phyloP scores from a whole-genome alignment of 2,329 filamentous ascomycete genomes.

The Aureobasidium leucospermi region DNA sequence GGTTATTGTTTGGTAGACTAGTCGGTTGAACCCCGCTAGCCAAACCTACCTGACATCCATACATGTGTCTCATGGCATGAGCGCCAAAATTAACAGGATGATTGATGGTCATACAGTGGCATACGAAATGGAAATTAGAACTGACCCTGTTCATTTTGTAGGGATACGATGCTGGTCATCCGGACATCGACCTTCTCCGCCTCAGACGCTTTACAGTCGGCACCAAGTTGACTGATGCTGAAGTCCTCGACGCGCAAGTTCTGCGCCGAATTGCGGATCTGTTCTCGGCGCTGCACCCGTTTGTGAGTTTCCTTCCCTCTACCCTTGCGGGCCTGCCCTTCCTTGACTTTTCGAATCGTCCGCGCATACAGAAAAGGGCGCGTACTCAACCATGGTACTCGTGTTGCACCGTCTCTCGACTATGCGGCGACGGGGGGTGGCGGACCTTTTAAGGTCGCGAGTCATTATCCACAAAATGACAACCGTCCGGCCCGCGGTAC shows the following conservation, averaged over 20 bases:
- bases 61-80: slow-evolving; percentile 4
- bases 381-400: slow-evolving; percentile 10
- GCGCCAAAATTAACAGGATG: slow-evolving; percentile 10
- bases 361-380: not conserved
- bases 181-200: slow-evolving; percentile 72
- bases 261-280: slow-evolving; percentile 59
- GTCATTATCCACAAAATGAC: not conserved
- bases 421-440: not conserved
- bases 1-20: slow-evolving; percentile 12
- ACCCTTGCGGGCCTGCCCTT: not conserved
- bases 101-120: not conserved
- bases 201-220: slow-evolving; percentile 72
- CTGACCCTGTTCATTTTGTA: slow-evolving; percentile 30
- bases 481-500: slow-evolving; percentile 8
- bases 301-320: slow-evolving; percentile 53
- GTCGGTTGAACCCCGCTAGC: slow-evolving; percentile 11
- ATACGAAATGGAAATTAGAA: slow-evolving; percentile 2
- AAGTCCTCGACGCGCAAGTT: slow-evolving; percentile 55
- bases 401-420: slow-evolving; percentile 1
- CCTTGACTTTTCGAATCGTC: not conserved
- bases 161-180: slow-evolving; percentile 68
- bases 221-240: slow-evolving; percentile 56
- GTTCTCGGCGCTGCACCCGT: slow-evolving; percentile 63
- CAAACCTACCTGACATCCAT: slow-evolving; percentile 4
- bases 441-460: slow-evolving; percentile 12